A percentile compares a stretch with the other conserved stretches of the same genome.
Conservation (phyloP, 2,329 filamentous ascomycete species). For the Talaromyces amestolkiae region DNA sequence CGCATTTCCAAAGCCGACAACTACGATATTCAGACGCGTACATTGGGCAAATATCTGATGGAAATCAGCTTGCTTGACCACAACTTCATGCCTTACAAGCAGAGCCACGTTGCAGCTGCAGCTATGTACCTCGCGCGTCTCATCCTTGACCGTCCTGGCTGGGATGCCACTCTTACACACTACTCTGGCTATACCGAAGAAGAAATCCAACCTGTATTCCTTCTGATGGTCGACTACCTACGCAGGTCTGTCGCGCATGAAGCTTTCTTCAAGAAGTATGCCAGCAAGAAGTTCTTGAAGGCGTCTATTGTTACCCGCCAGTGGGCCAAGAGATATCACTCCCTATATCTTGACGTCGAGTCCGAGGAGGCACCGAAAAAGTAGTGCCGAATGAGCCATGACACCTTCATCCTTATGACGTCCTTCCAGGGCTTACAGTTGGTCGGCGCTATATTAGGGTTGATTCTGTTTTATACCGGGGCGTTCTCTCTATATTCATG, state of each 20-base stretch:
- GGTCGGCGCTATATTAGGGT: conserved; percentile 18
- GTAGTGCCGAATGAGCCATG: conserved; percentile 16
- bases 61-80: conserved; percentile 96
- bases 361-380: conserved; percentile 23
- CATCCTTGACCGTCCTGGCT: conserved; percentile 85
- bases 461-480: conserved; percentile 21
- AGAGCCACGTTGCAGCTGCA: conserved; percentile 85
- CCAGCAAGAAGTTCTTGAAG: conserved; percentile 98
- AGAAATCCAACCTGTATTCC: conserved; percentile 87
- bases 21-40: conserved; percentile 97
- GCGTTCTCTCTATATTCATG: conserved; percentile 22
- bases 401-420: conserved; percentile 19
- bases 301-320: conserved; percentile 86
- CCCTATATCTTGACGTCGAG: conserved; percentile 37
- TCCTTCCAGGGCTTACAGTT: conserved; percentile 16
- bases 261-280: conserved; percentile 99
- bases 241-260: conserved; percentile 87
- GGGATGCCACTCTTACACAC: conserved; percentile 84
- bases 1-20: conserved; percentile 99
- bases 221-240: conserved; percentile 95
- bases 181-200: conserved; percentile 93
- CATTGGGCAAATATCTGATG: conserved; percentile 94
- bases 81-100: conserved; percentile 83
- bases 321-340: conserved; percentile 81
- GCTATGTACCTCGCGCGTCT: conserved; percentile 93